Evolutionary conservation across 2,329 filamentous ascomycete species (phyloP), one percentile per base, ranked within the genome.

Genomic region (Amauroascus niger): DNA sequence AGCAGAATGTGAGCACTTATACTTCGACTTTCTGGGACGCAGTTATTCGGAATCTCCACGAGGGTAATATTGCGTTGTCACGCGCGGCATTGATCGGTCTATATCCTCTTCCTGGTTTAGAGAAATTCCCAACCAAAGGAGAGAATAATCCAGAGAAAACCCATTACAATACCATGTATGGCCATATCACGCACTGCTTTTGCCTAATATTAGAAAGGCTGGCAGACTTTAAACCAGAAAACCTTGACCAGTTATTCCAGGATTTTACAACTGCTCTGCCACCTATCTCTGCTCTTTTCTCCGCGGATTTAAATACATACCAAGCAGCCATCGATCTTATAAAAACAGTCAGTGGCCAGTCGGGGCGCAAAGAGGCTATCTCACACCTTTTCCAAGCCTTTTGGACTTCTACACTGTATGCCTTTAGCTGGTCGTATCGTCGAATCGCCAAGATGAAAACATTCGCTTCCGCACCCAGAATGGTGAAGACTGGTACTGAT

Each of bases 291-390:
- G 79, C 88, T 16, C 80, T 96, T 6, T 82, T 96, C 53, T 89
- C 89, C 41, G 87, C 88, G 14, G 84, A 94, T 60, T 76, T 86
- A 53, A 79, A 83, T 55, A 83, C 93, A 32, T 88, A 88, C 57
- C 84, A 90, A 65, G 85, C 87, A 14, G 84, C 87, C 1, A 79
- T 90, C 6, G 86, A 89, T 60, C 74, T 97, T 26, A 79, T 97
- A 59, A 95, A 95, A 68, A 82, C 82, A 33, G 80, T 91, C 62
- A 93, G 87, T 33, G 80, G 79, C 7, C 82, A 94, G 66, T 77
- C 78, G 51, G 77, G 75, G 56, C 74, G 81, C 53, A 71, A 77
- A 57, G 80, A 83, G 59, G 81, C 81, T 14, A 70, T 86, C 13
- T 77, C 77, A 43, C 76, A 83, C 61, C 67, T 84, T n/a, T 64